Base-by-base conservation (phyloP, 768 basidiomycete genomes). In the Dendrothele bispora region DNA sequence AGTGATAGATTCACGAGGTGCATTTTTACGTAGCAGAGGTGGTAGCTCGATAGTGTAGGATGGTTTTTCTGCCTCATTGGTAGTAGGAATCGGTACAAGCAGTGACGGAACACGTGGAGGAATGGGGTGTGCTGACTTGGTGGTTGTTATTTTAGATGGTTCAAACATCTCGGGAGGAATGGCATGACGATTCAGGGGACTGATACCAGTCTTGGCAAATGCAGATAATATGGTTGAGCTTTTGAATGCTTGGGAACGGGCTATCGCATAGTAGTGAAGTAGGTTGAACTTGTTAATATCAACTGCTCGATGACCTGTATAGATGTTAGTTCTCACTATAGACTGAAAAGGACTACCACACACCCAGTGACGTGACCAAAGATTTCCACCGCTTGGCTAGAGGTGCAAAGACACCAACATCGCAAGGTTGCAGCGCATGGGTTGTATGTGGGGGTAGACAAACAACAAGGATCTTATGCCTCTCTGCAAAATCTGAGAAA, bases 381-480 rank as follows among this genome's bases (percentile, higher is more conserved):
- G 53, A 25, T 41, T 64, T 63, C 69, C 69, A 70, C 22, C 49
- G 24, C 0, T 38, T 26, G 32, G 60, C 56, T 7, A 74, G 61
- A 7, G 69, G 69, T 2, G 67, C 62, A 52, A 73, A 73, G 11
- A 69, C 61, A 18, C 64, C 60, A 29, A 60, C 53, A 51, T 60
- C 59, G 21, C 35, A 47, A 7, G 52, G 55, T 26, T 41, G 39
- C 6, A 41, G 22, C 12, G 39, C 39, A 25, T 41, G 59, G 7
- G 56, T 60, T 15, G 53, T 56, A 37, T 60, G 58, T 18, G 55
- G 35, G 11, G 55, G 58, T 11, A 56, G 46, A 43, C 58, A 60
- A n/a, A 60, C 14, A 7, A 59, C 29, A 32, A 52, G 25, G 24
- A 60, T 60, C 4, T 39, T 21, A 42, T 57, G 22, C 6, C 42